These are phyloP conservation scores for Taphrina communis DNA, from an alignment of 1,139 yeast genomes.

Conservation along the genomic window DNA sequence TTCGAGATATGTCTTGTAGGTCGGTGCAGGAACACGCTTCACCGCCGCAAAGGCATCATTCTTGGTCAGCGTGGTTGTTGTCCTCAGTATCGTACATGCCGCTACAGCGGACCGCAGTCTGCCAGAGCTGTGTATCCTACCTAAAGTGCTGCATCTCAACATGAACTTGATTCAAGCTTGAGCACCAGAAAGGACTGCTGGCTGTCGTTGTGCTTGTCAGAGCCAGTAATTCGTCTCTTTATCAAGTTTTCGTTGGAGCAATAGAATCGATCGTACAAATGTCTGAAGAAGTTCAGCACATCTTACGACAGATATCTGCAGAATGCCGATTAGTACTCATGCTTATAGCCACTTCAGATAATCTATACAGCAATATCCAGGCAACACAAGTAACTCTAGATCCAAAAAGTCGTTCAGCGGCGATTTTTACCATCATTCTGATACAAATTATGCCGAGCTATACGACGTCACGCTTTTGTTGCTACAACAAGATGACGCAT, in stretches of 20 bases:
- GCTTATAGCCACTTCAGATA: too few relatives aligned
- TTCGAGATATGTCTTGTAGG: conserved; percentile 61
- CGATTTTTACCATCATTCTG: neutral
- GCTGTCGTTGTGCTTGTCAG: too few relatives aligned
- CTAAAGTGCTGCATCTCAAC: conserved; percentile 10
- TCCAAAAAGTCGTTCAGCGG: too few relatives aligned
- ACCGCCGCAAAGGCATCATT: conserved; percentile 2
- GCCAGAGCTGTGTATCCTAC: neutral
- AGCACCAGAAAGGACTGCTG: neutral
- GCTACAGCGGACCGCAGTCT: neutral
- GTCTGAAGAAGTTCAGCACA: too few relatives aligned
- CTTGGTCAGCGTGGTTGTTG: conserved; percentile 1
- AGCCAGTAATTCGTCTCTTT: too few relatives aligned
- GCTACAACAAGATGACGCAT: conserved; percentile 12
- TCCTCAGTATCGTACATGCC: neutral
- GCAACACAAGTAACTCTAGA: too few relatives aligned
- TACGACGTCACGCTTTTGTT: conserved; percentile 8
- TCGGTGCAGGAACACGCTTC: conserved; percentile 27
- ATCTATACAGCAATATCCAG: too few relatives aligned
- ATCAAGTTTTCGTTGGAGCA: too few relatives aligned
- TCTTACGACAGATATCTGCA: too few relatives aligned
- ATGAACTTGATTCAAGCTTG: neutral
- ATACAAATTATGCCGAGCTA: neutral
- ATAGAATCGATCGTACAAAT: too few relatives aligned
- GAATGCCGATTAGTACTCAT: too few relatives aligned